Base-by-base conservation (phyloP, 768 basidiomycete genomes). In the Russula foetens region DNA sequence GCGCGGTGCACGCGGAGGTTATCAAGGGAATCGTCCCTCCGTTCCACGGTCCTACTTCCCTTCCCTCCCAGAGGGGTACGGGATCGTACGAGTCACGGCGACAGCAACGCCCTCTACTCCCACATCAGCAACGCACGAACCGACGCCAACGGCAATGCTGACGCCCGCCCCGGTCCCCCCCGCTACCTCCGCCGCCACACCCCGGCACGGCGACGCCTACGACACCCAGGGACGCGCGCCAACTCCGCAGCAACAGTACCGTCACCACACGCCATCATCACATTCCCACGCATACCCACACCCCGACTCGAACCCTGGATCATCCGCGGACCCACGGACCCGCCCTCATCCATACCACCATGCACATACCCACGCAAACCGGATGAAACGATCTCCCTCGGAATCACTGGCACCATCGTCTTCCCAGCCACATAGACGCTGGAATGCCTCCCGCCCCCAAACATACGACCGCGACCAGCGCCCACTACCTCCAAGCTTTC, bases 1-100 rank as follows among this genome's bases (percentile, higher is more conserved):
- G 19, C 56, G 56, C n/a, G 51, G 50, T 14, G 8, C 24, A 19
- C 56, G 61, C 19, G 61, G 61, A 26, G 56, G 50, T 4, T 48
- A 62, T 35, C n/a, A 21, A 17, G 56, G 61, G 28, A 26, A 47
- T 31, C 49, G 51, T 26, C 21, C 31, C 3, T 21, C 39, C 41
- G 9, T 21, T 15, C 39, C 31, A 38, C n/a, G 41, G 21, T 33
- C 26, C 7, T 35, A 41, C 8, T 11, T 28, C 4, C n/a, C 35
- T 15, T 21, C 60, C 6, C 2, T 29, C 11, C 31, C 49, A 24
- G 60, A 61, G 0, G 55, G 55, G 12, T 45, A 28, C 15, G 26
- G n/a, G 35, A 38, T 50, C 8, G 7, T 45, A 11, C 48, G 33
- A 12, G n/a, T 45, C 0, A 7, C 41, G 35, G 35, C 35, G 35